Evolutionary conservation across 1,139 yeast genomes (phyloP).

Genomic region (Pichia sp.): DNA sequence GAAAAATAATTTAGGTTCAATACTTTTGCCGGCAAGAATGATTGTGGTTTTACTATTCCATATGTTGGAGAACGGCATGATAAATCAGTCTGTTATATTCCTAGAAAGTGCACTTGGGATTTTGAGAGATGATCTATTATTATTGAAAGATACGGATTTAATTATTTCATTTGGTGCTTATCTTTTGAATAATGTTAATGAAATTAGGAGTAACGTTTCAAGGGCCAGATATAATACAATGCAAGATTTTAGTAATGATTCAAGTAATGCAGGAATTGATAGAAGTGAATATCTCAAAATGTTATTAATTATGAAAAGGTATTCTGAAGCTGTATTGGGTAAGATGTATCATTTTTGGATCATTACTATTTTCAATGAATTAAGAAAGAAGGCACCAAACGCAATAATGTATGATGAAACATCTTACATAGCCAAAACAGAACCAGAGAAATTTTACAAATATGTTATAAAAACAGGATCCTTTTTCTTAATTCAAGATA

Average conservation of each 20-base stretch:
- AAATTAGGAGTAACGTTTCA: conserved; percentile 86
- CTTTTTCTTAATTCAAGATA: not conserved
- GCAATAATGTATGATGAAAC: conserved; percentile 93
- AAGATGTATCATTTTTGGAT: conserved; percentile 96
- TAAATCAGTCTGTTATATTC: conserved; percentile 85
- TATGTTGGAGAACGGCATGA: conserved; percentile 95
- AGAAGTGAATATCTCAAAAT: conserved; percentile 81
- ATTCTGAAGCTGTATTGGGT: conserved; percentile 85
- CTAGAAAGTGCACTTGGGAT: conserved; percentile 82
- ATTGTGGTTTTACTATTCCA: conserved; percentile 84
- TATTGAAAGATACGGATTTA: conserved; percentile 65
- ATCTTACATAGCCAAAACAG: conserved; percentile 46
- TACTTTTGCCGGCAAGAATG: conserved; percentile 90
- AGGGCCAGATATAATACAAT: conserved; percentile 60
- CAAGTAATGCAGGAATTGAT: conserved; percentile 73
- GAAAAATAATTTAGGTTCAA: conserved; percentile 79
- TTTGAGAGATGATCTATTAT: conserved; percentile 68
- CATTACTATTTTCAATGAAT: conserved; percentile 84
- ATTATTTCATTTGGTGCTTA: conserved; percentile 89
- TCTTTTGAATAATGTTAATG: conserved; percentile 95
- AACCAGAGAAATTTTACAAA: not conserved
- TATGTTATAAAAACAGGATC: not conserved
- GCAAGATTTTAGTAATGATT: conserved; percentile 76
- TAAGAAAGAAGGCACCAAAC: conserved; percentile 86
- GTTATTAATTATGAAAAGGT: conserved; percentile 88